Evolutionary conservation across 176 grass and related monocot species (phyloP).

Genomic region (Metroxylon sagu): DNA sequence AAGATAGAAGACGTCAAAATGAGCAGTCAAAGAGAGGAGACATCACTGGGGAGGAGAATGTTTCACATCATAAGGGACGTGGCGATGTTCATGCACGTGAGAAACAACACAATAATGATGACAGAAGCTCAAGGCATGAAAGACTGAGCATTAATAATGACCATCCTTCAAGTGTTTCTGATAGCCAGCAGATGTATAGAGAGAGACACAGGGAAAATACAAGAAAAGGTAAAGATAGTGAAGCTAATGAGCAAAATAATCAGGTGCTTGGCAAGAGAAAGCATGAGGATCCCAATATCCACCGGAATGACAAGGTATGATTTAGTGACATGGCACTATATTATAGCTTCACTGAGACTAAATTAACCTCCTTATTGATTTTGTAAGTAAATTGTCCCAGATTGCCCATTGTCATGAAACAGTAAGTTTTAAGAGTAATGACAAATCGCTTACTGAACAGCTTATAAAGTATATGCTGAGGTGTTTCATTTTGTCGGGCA

Average conservation of each 20-base stretch:
- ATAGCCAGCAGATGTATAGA: slow-evolving; percentile 37
- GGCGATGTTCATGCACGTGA: slow-evolving; percentile 51
- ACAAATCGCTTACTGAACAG: too few relatives aligned
- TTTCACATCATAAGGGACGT: slow-evolving; percentile 41
- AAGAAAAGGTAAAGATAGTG: slow-evolving; percentile 58
- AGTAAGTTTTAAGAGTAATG: too few relatives aligned
- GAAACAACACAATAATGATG: slow-evolving; percentile 47
- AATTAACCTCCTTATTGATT: too few relatives aligned
- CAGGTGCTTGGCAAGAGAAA: slow-evolving; percentile 67
- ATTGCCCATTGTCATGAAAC: too few relatives aligned
- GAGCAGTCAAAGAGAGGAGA: slow-evolving; percentile 39
- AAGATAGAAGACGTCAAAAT: slow-evolving; percentile 38
- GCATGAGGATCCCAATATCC: slow-evolving; percentile 47
- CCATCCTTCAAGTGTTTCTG: slow-evolving; percentile 44
- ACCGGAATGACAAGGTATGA: slow-evolving; percentile 71
- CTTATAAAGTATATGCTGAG: too few relatives aligned
- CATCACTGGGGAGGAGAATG: slow-evolving; percentile 45
- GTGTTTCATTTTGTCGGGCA: too few relatives aligned
- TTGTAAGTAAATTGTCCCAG: too few relatives aligned
- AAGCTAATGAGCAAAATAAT: slow-evolving; percentile 39
- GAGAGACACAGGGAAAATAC: slow-evolving; percentile 67
- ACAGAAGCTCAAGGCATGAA: slow-evolving; percentile 69
- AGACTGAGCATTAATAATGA: slow-evolving; percentile 40
- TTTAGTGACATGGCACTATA: slow-evolving; percentile 2
- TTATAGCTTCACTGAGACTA: too few relatives aligned